Percentiles rank a stretch among this genome's conserved stretches.
Evolutionary conservation across 1,284 basidiomycete genomes (phyloP).

Genomic region (Cryptococcus hybrid): DNA sequence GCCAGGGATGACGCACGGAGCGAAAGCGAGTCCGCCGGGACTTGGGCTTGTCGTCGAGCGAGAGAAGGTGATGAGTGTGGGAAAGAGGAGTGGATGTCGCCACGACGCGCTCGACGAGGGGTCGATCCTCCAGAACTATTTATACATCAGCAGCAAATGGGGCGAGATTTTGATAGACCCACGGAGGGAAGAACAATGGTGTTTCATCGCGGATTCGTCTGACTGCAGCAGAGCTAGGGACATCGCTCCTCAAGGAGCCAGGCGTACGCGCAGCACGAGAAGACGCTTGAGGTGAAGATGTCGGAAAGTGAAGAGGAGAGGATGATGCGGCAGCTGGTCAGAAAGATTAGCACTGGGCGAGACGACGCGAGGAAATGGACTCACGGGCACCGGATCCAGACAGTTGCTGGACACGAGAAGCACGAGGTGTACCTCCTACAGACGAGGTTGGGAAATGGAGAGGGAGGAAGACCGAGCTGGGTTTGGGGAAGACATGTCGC

Average conservation of each 20-base stretch:
- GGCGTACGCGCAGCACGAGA: slow-evolving; percentile 25
- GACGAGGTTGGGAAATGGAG: slow-evolving; percentile 43
- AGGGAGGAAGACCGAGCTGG: slow-evolving; percentile 32
- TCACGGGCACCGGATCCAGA: slow-evolving; percentile 5
- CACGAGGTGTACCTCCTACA: slow-evolving; percentile 32
- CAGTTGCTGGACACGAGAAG: slow-evolving; percentile 14
- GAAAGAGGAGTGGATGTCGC: slow-evolving; percentile 78
- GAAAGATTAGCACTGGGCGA: background rate
- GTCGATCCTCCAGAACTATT: slow-evolving; percentile 52
- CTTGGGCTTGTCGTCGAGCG: slow-evolving; percentile 28
- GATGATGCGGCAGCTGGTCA: slow-evolving; percentile 56
- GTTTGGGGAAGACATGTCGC: slow-evolving; percentile 31
- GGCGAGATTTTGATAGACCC: slow-evolving; percentile 10
- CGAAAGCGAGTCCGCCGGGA: background rate
- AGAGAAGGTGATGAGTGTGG: slow-evolving; percentile 59
- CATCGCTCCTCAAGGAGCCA: slow-evolving; percentile 12
- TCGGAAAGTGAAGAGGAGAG: slow-evolving; percentile 66
- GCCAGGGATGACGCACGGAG: slow-evolving; percentile 34
- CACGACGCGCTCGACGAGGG: slow-evolving; percentile 69
- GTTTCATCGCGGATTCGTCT: slow-evolving; percentile 26
- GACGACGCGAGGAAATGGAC: background rate
- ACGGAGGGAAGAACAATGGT: slow-evolving; percentile 52
- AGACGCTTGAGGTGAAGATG: slow-evolving; percentile 62
- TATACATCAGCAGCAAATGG: slow-evolving; percentile 46
- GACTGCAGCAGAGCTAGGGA: slow-evolving; percentile 18